Evolutionary conservation across 106 monocot species (phyloP), one percentile per base, ranked within the genome.

Genomic region (Apostasia shenzhenica): DNA sequence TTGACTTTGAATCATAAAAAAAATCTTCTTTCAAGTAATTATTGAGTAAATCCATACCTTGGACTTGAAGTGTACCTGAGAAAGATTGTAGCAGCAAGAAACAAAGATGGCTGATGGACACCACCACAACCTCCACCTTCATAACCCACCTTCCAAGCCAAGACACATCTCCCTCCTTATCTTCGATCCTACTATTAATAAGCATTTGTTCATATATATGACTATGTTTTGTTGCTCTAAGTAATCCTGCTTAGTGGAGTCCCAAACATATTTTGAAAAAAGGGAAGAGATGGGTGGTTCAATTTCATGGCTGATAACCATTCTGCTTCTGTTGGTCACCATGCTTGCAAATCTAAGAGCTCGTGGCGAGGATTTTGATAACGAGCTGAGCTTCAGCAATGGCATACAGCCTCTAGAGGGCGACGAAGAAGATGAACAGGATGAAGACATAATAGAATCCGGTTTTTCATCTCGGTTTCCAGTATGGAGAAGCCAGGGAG

Each of bases 401-500:
- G 3, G 44, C 12, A 62, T 62, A 3, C 43, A 45, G 11, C 45
- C n/a, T n/a, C 45, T 42, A 4, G 75, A 66, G n/a, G 57, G 69
- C 1, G 68, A 63, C 0, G 14, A 72, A 9, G 78, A 57, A 45
- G 59, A 80, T 8, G 67, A 43, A 5, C 63, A 72, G 38, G 72
- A 79, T 56, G 37, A 69, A 49, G 69, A 68, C 26, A 26, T 26
- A 63, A 62, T 66, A 42, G 76, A 76, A 43, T 54, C 66, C 54
- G 54, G 75, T 50, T 63, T 62, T 44, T 11, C 44, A 44, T 44
- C 45, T 3, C 44, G 45, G 12, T 62, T 62, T 38, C 62, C 48
- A 57, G 58, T 75, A 74, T 69, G 60, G 79, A 76, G 65, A 38
- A 82, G 69, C 41, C 40, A 77, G 41, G 72, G 57, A 46, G 40